Base-by-base conservation (phyloP, 805 yeast species). In the Candida endomychidarum region DNA sequence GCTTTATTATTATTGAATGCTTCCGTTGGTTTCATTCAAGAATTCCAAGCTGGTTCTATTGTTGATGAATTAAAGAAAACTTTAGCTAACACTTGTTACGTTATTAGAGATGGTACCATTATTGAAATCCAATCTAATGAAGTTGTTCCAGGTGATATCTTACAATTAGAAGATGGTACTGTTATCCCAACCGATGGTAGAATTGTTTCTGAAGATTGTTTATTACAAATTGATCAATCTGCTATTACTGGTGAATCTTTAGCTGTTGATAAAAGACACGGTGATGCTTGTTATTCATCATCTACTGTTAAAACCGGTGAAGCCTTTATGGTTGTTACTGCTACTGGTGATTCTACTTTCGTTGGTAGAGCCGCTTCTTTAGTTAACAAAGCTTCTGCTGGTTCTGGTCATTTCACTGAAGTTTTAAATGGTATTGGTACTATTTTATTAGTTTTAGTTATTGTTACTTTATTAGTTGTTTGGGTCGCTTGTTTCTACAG, bases 371-470 rank as follows among this genome's bases (percentile, higher is more conserved):
- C 96, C 62, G 96, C 96, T 68, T 86, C 95, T 65, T 80, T 89
- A 64, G 96, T 88, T 52, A 86, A 86, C 86, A 83, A 86, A 75
- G 96, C 96, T 62, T 72, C 93, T 50, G 86, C 81, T 71, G 96
- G 95, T 65, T 66, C 78, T 53, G 96, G 97, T 81, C 97, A 89
- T 73, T 89, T 89, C 75, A 90, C 96, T 58, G 96, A 89, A 75
- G 96, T 89, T 52, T 79, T 90, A 74, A 89, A 89, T 82, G 96
- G 96, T 81, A 90, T 89, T 65, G 97, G 96, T 80, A 85, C 95
- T 59, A 80, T 85, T 57, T 77, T 89, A 64, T 78, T 89, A 67
- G 93, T 88, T 52, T 76, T 89, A 66, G 96, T 89, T 56, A 83
- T 89, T 66, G 70, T 81, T 47, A 89, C 97, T 50, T 79, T 89